Conservation (phyloP, 2,329 filamentous ascomycete species). For the Ceratocystis huliohia region DNA sequence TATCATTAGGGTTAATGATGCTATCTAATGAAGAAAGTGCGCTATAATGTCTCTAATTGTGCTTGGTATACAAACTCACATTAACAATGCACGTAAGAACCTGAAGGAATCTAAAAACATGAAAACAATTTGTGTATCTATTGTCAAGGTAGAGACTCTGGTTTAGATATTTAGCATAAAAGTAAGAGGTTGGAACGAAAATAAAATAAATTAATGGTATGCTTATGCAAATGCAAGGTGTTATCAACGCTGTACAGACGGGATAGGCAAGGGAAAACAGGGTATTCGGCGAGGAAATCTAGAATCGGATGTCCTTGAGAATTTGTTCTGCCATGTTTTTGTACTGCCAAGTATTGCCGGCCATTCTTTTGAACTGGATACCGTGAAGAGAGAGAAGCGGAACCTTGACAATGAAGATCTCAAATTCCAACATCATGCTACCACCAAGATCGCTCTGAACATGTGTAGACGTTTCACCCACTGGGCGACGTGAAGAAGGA, state of each 20-base stretch:
- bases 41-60: too few species aligned
- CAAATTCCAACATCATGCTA: conserved; percentile 76
- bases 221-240: background rate
- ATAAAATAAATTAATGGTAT: background rate
- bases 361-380: conserved; percentile 94
- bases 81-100: too few species aligned
- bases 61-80: too few species aligned
- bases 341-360: conserved; percentile 95
- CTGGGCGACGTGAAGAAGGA: conserved; percentile 32
- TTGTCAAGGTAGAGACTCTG: background rate
- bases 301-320: conserved; percentile 65
- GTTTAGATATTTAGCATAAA: background rate
- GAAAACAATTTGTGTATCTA: background rate
- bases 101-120: background rate
- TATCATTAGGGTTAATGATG: background rate
- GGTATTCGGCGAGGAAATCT: background rate
- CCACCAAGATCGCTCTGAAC: conserved; percentile 81
- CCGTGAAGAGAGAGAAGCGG: conserved; percentile 84
- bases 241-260: conserved; percentile 2
- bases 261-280: background rate
- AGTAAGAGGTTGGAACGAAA: background rate
- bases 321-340: conserved; percentile 98
- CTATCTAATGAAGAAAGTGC: too few species aligned
- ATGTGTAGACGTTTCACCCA: conserved; percentile 77
- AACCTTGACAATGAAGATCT: conserved; percentile 96